Evolutionary conservation across 768 basidiomycete species (phyloP).

Genomic region (Amylocystis lapponica): DNA sequence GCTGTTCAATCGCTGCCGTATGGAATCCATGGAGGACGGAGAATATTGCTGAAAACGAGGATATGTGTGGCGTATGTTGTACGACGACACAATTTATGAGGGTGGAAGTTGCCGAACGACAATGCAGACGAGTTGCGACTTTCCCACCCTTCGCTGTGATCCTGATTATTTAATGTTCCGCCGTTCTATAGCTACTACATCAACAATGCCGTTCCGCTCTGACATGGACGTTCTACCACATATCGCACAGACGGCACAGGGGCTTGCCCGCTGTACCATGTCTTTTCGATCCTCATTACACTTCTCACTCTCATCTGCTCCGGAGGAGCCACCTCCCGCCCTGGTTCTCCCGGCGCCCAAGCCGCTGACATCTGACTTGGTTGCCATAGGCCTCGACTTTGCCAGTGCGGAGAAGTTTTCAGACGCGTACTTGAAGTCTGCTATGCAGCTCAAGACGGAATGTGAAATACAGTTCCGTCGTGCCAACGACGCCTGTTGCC

Average conservation of each 20-base stretch:
- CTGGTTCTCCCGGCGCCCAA: background rate
- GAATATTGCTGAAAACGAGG: background rate
- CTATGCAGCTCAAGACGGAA: background rate
- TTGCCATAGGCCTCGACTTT: slow-evolving; percentile 1
- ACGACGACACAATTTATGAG: too few relatives aligned
- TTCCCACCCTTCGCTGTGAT: too few relatives aligned
- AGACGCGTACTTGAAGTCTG: background rate
- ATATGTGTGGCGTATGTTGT: background rate
- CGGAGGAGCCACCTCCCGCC: background rate
- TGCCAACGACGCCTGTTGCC: background rate
- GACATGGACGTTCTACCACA: background rate
- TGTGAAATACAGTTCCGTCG: background rate
- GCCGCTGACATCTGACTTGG: slow-evolving; percentile 3
- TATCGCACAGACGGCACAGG: background rate
- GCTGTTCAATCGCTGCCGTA: slow-evolving; percentile 5
- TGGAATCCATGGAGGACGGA: background rate
- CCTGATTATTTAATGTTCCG: too few relatives aligned
- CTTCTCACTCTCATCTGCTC: background rate
- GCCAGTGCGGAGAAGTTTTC: slow-evolving; percentile 4
- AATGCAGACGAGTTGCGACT: too few relatives aligned
- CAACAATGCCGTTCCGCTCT: background rate
- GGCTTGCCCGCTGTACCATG: background rate
- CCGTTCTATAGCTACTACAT: too few relatives aligned
- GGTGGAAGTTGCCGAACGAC: too few relatives aligned
- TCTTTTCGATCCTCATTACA: background rate